Conservation (phyloP, 345 rosid species). For the Rhodomyrtus tomentosa region DNA sequence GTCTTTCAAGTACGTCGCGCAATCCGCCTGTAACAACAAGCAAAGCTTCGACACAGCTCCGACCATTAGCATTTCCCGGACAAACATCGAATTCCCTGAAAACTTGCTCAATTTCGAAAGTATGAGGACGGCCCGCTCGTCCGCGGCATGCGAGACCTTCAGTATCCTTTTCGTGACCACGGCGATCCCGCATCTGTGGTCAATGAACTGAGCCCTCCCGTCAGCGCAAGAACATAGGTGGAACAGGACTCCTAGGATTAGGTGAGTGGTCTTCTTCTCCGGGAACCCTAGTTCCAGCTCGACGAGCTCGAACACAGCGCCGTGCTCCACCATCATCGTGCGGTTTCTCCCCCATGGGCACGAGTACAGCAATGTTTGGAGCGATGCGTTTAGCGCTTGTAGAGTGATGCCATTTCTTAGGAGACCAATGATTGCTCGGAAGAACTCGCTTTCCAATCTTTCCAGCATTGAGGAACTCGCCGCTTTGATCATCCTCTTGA, state of each 20-base stretch:
- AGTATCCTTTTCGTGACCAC: slow-evolving; percentile 42
- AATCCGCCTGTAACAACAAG: slow-evolving; percentile 26
- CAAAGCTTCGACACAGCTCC: slow-evolving; percentile 57
- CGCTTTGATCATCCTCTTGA: slow-evolving; percentile 24
- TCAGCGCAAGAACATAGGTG: slow-evolving; percentile 58
- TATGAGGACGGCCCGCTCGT: slow-evolving; percentile 48
- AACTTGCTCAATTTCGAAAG: slow-evolving; percentile 30
- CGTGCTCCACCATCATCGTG: slow-evolving; percentile 31
- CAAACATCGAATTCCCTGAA: slow-evolving; percentile 28
- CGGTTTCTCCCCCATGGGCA: slow-evolving; percentile 53
- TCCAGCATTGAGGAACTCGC: slow-evolving; percentile 25
- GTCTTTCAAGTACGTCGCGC: slow-evolving; percentile 32
- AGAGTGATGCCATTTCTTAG: slow-evolving; percentile 21
- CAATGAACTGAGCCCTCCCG: slow-evolving; percentile 51
- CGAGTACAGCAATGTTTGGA: slow-evolving; percentile 31
- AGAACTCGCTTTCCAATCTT: slow-evolving; percentile 34
- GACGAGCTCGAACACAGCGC: slow-evolving; percentile 47
- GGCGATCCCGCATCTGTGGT: slow-evolving; percentile 45
- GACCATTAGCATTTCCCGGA: slow-evolving; percentile 48
- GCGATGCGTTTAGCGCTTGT: slow-evolving; percentile 36
- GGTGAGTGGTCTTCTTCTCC: slow-evolving; percentile 41
- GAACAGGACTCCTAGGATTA: slow-evolving; percentile 34
- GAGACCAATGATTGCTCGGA: slow-evolving; percentile 24
- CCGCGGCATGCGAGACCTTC: slow-evolving; percentile 33
- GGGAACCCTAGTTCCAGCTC: slow-evolving; percentile 45